Evolutionary conservation across 805 yeast species (phyloP).

Genomic region (Starmerella bacillaris): DNA sequence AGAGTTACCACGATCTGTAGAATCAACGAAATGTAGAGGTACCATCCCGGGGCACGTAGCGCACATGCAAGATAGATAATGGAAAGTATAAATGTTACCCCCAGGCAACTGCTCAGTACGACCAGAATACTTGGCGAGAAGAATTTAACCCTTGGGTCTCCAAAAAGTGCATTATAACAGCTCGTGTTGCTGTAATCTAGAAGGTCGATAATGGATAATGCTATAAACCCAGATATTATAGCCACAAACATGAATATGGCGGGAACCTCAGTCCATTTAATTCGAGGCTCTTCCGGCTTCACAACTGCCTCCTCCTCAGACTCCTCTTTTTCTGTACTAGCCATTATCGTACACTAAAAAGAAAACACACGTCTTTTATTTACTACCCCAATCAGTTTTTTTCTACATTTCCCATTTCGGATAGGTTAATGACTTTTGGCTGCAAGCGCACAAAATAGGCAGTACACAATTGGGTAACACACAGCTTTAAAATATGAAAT

Average conservation of each 20-base stretch:
- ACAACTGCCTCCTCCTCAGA: too few species aligned
- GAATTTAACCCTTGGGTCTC: slow-evolving; percentile 24
- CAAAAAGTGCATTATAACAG: slow-evolving; percentile 44
- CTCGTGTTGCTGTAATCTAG: slow-evolving; percentile 42
- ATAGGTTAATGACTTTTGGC: too few species aligned
- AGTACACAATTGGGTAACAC: too few species aligned
- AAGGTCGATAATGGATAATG: slow-evolving; percentile 50
- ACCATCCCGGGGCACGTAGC: slow-evolving; percentile 42
- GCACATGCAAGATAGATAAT: slow-evolving; percentile 41
- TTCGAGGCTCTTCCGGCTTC: background rate
- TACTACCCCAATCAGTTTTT: too few species aligned
- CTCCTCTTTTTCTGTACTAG: too few species aligned
- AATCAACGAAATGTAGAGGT: slow-evolving; percentile 51
- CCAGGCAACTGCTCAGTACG: slow-evolving; percentile 44
- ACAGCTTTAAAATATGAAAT: too few species aligned
- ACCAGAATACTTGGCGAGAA: slow-evolving; percentile 61
- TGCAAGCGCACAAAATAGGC: too few species aligned
- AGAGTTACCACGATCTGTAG: slow-evolving; percentile 49
- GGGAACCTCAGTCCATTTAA: slow-evolving; percentile 13
- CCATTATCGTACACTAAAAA: too few species aligned
- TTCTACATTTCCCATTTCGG: too few species aligned
- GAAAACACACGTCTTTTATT: too few species aligned
- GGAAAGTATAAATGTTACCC: slow-evolving; percentile 42
- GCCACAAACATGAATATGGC: slow-evolving; percentile 20
- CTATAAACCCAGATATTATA: slow-evolving; percentile 46